Evolutionary conservation across 2,329 filamentous ascomycete species (phyloP).

Genomic region (Penicillium glabrum): DNA sequence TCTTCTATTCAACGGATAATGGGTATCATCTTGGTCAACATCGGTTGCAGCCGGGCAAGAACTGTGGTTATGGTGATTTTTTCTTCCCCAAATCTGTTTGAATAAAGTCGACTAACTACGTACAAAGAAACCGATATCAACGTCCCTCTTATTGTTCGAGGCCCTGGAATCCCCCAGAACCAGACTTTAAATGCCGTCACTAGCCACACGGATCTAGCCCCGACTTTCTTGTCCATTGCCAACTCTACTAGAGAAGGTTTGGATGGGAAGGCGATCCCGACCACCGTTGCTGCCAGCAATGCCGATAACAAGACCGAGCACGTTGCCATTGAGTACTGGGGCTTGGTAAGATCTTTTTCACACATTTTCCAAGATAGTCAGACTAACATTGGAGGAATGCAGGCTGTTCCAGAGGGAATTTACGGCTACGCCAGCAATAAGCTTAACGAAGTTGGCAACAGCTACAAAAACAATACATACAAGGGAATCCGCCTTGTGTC

Average conservation of each 20-base stretch:
- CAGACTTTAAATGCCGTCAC: conserved; percentile 51
- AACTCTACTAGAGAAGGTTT: conserved; percentile 48
- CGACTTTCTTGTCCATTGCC: conserved; percentile 54
- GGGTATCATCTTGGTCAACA: conserved; percentile 62
- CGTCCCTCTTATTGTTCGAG: conserved; percentile 58
- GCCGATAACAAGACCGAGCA: conserved; percentile 48
- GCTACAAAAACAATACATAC: conserved; percentile 56
- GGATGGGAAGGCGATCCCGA: conserved; percentile 55
- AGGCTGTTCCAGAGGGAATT: conserved; percentile 30
- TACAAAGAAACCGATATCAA: conserved; percentile 49
- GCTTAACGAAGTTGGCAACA: conserved; percentile 12
- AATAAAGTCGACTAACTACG: background rate
- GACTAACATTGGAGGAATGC: background rate
- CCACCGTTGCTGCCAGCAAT: conserved; percentile 29
- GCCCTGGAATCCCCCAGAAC: conserved; percentile 53
- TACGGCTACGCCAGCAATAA: conserved; percentile 27
- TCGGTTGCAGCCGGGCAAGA: conserved; percentile 57
- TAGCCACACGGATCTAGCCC: conserved; percentile 63
- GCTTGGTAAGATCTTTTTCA: conserved; percentile 27
- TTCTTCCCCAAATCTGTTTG: no score
- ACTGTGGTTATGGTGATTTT: conserved; percentile 54
- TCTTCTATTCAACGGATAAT: conserved; percentile 62
- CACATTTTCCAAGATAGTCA: background rate
- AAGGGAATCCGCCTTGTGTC: conserved; percentile 59
- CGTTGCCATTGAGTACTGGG: conserved; percentile 61